Base-by-base conservation (phyloP, 2,329 filamentous ascomycete species). In the Atkinsonella texensis region DNA sequence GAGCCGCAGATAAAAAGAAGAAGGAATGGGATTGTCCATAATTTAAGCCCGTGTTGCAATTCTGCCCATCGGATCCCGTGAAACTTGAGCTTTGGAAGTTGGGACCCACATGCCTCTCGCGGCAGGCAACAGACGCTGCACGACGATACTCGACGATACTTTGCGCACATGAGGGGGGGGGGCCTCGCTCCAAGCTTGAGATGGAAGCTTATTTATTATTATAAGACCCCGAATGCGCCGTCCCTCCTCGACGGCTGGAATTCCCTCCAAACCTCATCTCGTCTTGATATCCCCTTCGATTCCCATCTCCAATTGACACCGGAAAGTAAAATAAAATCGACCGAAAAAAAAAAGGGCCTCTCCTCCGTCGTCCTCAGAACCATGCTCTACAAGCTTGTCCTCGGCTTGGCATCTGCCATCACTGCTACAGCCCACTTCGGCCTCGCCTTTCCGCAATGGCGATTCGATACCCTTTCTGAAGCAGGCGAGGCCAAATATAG, bases 341-440 rank as follows among this genome's bases (percentile, higher is more conserved):
- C 39, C 41, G 9, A 9, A 20, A 38, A n/a, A 49, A n/a, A 9
- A 45, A 33, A 33, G 32, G 12, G 7, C 12, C 4, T 23, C 20
- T 2, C 20, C 20, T 23, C 20, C 20, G 20, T 23, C 20, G 11
- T 38, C 35, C 7, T 9, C 52, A 53, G 53, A 43, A 63, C 52
- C 50, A 66, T 71, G 63, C 55, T 60, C 45, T 54, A 58, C 58
- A 63, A 64, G 53, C 57, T 62, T 35, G 50, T 69, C 35, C 49
- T 68, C 57, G 55, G 62, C 50, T 54, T 73, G 56, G 64, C 67
- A 32, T 63, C 64, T 35, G 60, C 62, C 18, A 65, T 67, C 42
- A 59, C 70, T 32, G 70, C 65, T 38, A 60, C 68, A 20, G 75
- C 74, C 41, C 76, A 79, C 62, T 79, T 76, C 60, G 63, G 63